These are phyloP conservation scores for Candida smagusa DNA, from an alignment of 1,139 yeast genomes.

Conservation along the genomic window DNA sequence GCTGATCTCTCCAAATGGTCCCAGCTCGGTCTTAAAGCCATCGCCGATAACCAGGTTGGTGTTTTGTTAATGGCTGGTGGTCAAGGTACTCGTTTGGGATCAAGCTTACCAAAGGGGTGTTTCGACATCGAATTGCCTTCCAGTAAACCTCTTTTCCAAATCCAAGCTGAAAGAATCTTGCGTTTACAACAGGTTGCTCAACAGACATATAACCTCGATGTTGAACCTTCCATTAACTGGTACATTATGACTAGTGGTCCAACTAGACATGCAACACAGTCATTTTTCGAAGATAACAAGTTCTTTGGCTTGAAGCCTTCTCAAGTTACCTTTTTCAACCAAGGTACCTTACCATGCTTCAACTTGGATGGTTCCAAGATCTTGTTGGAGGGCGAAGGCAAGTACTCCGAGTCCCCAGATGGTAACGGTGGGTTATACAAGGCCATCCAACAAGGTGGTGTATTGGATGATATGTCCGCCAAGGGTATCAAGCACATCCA, in stretches of 20 bases:
- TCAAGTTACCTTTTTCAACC: constrained; percentile 81
- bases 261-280: constrained; percentile 74
- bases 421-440: constrained; percentile 97
- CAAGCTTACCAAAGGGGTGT: constrained; percentile 90
- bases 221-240: constrained; percentile 59
- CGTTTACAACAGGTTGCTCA: constrained; percentile 61
- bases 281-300: constrained; percentile 55
- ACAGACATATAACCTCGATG: constrained; percentile 15
- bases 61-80: constrained; percentile 96
- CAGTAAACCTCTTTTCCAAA: constrained; percentile 76
- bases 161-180: constrained; percentile 84
- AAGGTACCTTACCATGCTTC: constrained; percentile 93
- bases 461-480: constrained; percentile 63
- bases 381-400: constrained; percentile 52
- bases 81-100: constrained; percentile 93
- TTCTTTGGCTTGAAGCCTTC: constrained; percentile 65
- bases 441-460: constrained; percentile 65
- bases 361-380: constrained; percentile 67
- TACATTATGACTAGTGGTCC: constrained; percentile 97
- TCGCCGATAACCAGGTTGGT: constrained; percentile 72
- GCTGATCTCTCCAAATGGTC: constrained; percentile 46
- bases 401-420: constrained; percentile 86
- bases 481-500: constrained; percentile 86
- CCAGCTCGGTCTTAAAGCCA: constrained; percentile 62
- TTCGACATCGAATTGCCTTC: constrained; percentile 85